Base-by-base conservation (phyloP, 495 filamentous ascomycete species). In the Tuber melanosporum region DNA sequence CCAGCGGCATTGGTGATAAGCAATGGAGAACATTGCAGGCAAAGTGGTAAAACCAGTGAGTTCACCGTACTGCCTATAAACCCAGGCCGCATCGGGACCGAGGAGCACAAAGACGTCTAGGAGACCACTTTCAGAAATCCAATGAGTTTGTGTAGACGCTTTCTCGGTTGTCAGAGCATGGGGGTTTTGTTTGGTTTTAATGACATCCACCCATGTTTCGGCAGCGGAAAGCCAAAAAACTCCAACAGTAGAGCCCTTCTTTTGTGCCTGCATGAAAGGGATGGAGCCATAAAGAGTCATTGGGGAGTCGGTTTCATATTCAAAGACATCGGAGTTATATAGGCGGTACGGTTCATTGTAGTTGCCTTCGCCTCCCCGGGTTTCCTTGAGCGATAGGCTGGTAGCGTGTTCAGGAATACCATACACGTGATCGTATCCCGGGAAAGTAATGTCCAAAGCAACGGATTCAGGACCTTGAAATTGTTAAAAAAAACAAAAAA, bases 171-270 rank as follows among this genome's bases (percentile, higher is more conserved):
- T 92, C 71, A 98, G 87, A 44, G 90, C 87, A 43, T 96, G 87
- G 1, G 93, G 93, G 80, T 97, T 98, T 45, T 88, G 87, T 81
- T 91, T 93, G n/a, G 87, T 84, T 85, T 98, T 98, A 82, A 91
- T 89, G 77, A 99, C 91, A 84, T 99, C 95, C 73, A 99, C 86
- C 95, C 95, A 99, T 5, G 94, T 98, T 85, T 99, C 95, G 4
- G 95, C 95, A 66, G 93, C 93, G 84, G 98, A 98, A 72, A 99
- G 88, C 95, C 95, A 99, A 85, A 99, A 97, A n/a, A 99, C 92
- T 73, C 94, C 96, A 72, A 98, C 94, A 12, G 94, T 95, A 1
- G 95, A 98, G 81, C 91, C 90, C 83, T 95, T 95, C 81, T 91
- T 91, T 79, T 98, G 94, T 26, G 95, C 95, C 85, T 98, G 95